Conservation (phyloP, 371 early-diverging fungal genomes). For the Rhizopus sp. region DNA sequence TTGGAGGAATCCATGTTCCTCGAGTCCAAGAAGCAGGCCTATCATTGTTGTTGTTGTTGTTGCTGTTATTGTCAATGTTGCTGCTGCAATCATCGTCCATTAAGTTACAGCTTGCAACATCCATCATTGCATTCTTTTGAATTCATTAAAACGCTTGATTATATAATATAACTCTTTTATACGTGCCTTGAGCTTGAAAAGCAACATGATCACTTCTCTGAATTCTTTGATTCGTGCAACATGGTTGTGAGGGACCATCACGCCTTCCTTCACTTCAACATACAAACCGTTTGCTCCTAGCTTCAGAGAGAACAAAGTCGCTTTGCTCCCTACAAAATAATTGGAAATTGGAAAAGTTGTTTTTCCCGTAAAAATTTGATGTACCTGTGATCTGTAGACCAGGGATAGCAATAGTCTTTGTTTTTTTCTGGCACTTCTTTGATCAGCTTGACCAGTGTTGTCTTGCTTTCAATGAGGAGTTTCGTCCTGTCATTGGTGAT, state of each 20-base stretch:
- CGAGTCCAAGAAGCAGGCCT: neutral
- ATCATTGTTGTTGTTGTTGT: too few relatives aligned
- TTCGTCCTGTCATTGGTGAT: constrained; percentile 1
- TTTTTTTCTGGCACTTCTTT: neutral
- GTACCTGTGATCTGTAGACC: neutral
- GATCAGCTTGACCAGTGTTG: neutral
- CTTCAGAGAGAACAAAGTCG: too few relatives aligned
- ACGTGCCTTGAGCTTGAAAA: neutral
- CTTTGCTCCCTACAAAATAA: neutral
- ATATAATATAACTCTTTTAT: constrained; percentile 1
- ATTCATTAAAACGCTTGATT: constrained; percentile 6
- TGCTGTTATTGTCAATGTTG: too few relatives aligned
- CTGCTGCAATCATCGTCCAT: neutral
- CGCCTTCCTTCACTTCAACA: too few relatives aligned
- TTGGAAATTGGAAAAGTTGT: neutral
- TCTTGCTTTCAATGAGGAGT: neutral
- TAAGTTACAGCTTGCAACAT: neutral
- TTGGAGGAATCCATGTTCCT: neutral
- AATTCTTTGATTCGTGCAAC: neutral
- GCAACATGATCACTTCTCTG: neutral
- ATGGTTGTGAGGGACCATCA: neutral
- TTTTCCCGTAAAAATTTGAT: neutral
- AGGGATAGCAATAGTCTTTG: neutral
- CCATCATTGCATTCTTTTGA: neutral
- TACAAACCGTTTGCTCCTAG: too few relatives aligned